Evolutionary conservation across 768 basidiomycete species (phyloP).

Genomic region (Panellus pusillus): DNA sequence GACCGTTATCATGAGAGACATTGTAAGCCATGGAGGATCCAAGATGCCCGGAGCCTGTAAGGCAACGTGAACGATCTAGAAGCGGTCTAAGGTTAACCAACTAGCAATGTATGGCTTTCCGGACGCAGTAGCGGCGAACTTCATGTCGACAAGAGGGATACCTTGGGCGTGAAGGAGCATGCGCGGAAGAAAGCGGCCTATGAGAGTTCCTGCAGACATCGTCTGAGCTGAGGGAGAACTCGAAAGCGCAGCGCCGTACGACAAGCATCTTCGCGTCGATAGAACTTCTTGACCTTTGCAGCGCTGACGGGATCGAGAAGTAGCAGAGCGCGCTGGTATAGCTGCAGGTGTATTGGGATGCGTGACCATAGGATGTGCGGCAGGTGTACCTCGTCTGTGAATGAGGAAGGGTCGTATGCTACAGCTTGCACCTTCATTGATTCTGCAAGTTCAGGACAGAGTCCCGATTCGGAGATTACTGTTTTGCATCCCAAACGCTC

Average conservation of each 20-base stretch:
- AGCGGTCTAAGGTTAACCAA: slow-evolving; percentile 15
- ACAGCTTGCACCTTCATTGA: slow-evolving; percentile 47
- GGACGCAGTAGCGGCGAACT: slow-evolving; percentile 55
- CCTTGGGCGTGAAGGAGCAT: slow-evolving; percentile 61
- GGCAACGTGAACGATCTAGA: slow-evolving; percentile 8
- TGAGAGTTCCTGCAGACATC: slow-evolving; percentile 58
- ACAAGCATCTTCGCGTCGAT: slow-evolving; percentile 73
- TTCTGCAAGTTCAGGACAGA: no score
- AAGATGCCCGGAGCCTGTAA: slow-evolving; percentile 44
- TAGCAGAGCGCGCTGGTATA: slow-evolving; percentile 60
- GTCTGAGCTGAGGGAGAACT: slow-evolving; percentile 3
- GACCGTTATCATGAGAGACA: slow-evolving; percentile 75
- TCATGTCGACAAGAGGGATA: slow-evolving; percentile 44
- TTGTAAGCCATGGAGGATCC: slow-evolving; percentile 70
- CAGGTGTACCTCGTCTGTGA: slow-evolving; percentile 32
- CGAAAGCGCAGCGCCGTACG: slow-evolving; percentile 42
- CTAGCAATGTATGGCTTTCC: slow-evolving; percentile 80
- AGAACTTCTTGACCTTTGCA: slow-evolving; percentile 62
- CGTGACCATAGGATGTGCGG: slow-evolving; percentile 4
- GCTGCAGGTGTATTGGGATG: slow-evolving; percentile 37
- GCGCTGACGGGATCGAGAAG: slow-evolving; percentile 59
- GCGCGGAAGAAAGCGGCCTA: slow-evolving; percentile 76
- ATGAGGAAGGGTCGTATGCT: slow-evolving; percentile 38
- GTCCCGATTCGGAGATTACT: no score
- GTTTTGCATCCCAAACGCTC: no score